Base-by-base conservation (phyloP, 306 rosid genomes). In the Sicyos baderoa region DNA sequence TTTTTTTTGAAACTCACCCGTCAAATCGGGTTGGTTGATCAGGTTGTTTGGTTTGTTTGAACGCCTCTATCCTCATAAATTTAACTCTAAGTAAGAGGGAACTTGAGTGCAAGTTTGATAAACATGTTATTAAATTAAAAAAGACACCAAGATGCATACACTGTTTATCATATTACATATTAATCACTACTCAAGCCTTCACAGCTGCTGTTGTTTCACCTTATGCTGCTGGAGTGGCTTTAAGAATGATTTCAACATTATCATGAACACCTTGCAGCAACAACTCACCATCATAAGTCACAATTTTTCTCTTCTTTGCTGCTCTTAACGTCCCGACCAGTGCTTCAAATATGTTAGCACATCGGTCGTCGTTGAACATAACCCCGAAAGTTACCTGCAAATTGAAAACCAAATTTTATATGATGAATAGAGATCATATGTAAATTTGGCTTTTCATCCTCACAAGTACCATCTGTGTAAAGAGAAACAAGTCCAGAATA, bases 251-350 rank as follows among this genome's bases (percentile, higher is more conserved):
- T 79, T 86, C 94, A 56, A 89, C 99, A 45, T 85, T 88, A 76
- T 93, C 99, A 67, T 89, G 99, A 75, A 93, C 99, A 51, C 99
- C 99, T 83, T 88, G 99, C 74, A 90, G 87, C 73, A 90, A 85
- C 40, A 89, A 80, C 82, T 93, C 99, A 16, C 98, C 97, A 9
- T 88, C 94, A 13, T 85, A 93, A n/a, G 82, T 32, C 71, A 93
- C 25, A 66, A 86, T 0, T 75, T 88, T 89, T 10, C 97, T 63
- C 79, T 72, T 93, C 79, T 93, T 93, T 12, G 94, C 97, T 2
- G 96, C 97, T 72, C 97, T 70, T 68, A 89, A 87, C 9, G 98
- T 93, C 62, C 97, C 97, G 56, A 93, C 98, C 37, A 89, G 81
- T 48, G 97, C 97, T 40, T 40, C 45, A 40, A 40, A 40, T 40